Evolutionary conservation across 495 filamentous ascomycete genomes (phyloP).

Genomic region (Elaphomyces granulatus): DNA sequence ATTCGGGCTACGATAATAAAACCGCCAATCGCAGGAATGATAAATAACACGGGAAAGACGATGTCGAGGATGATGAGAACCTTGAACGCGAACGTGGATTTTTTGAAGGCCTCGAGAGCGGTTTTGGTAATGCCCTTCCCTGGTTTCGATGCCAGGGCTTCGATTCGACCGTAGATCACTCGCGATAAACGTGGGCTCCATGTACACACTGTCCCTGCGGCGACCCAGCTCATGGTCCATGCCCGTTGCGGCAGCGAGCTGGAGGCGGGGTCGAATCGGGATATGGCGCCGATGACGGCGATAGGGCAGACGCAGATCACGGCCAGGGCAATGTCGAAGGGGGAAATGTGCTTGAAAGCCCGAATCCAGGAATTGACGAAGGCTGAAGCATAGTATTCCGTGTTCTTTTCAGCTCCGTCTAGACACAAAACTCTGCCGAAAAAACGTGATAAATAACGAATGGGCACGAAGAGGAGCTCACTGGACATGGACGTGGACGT

Average conservation of each 20-base stretch:
- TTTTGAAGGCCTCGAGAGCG: background rate
- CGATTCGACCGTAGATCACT: background rate
- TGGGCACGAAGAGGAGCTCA: constrained; percentile 1
- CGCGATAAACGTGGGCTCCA: background rate
- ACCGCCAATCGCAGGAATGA: constrained; percentile 13
- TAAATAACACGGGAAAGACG: constrained; percentile 5
- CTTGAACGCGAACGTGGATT: no score
- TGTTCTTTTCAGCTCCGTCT: background rate
- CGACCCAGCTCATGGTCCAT: constrained; percentile 27
- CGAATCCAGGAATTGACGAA: background rate
- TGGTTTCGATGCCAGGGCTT: background rate
- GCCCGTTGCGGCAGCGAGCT: constrained; percentile 19
- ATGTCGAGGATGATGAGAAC: background rate
- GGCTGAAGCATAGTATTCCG: constrained; percentile 4
- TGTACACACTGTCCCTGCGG: constrained; percentile 9
- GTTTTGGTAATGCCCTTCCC: background rate
- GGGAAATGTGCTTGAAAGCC: background rate
- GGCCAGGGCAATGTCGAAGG: background rate
- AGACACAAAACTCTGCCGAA: background rate
- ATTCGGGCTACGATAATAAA: constrained; percentile 18
- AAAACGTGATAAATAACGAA: constrained; percentile 2
- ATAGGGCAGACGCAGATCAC: constrained; percentile 13
- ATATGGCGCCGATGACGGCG: constrained; percentile 18
- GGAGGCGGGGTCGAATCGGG: constrained; percentile 11
- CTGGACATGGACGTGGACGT: no score